Percentiles rank a stretch among this genome's conserved stretches.
These are phyloP conservation scores for Coemansia sp. DNA, from an alignment of 192 early-diverging fungal genomes.

Conservation along the genomic window DNA sequence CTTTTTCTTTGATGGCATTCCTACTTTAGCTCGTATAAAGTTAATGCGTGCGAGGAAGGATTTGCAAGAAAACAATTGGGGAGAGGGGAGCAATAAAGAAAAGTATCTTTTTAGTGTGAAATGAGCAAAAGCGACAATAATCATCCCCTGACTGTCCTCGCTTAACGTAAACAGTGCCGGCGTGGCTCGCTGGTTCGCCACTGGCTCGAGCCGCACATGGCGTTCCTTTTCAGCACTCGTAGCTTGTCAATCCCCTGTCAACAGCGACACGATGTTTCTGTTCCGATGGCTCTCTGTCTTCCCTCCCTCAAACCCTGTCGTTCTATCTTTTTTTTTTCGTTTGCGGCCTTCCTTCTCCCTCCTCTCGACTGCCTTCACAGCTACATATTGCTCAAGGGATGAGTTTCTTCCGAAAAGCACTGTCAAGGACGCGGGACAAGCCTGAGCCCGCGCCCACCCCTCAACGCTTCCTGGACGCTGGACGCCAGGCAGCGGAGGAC, in stretches of 20 bases:
- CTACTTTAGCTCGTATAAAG: background rate
- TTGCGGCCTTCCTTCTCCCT: background rate
- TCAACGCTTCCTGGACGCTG: slow-evolving; percentile 36
- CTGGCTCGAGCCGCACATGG: slow-evolving; percentile 11
- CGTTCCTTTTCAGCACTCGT: background rate
- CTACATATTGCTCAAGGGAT: slow-evolving; percentile 9
- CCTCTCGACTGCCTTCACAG: background rate
- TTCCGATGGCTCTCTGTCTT: background rate
- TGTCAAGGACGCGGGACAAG: slow-evolving; percentile 21
- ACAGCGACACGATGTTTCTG: background rate
- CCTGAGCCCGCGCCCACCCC: slow-evolving; percentile 14
- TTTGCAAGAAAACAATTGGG: background rate
- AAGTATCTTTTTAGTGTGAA: background rate
- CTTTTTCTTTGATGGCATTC: slow-evolving; percentile 35
- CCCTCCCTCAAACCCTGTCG: background rate
- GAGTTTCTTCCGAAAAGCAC: slow-evolving; percentile 42
- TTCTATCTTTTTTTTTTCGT: slow-evolving; percentile 1
- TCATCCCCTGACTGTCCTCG: too few relatives aligned
- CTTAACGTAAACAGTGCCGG: slow-evolving; percentile 1
- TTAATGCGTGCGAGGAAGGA: background rate
- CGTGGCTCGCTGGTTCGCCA: background rate
- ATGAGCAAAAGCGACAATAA: background rate
- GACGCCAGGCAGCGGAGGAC: slow-evolving; percentile 20
- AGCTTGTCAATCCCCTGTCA: background rate
- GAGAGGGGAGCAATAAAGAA: background rate